Conservation (phyloP, 2,329 filamentous ascomycete genomes). For the Sporothrix phasma region DNA sequence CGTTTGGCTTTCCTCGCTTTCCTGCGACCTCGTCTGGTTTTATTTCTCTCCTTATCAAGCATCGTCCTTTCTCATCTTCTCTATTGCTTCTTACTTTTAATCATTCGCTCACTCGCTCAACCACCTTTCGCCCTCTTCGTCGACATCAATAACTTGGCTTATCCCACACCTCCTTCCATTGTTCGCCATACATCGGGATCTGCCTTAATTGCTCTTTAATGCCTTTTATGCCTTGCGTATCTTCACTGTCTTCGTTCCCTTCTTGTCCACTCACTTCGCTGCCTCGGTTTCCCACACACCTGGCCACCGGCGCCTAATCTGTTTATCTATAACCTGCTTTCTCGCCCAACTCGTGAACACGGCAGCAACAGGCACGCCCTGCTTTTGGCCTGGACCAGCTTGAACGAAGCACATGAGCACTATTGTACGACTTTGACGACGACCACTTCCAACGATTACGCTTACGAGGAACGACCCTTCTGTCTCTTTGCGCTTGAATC, state of each 20-base stretch:
- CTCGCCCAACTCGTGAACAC: constrained; percentile 1
- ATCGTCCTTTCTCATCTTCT: background rate
- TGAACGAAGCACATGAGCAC: constrained; percentile 3
- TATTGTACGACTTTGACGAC: background rate
- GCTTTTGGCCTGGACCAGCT: background rate
- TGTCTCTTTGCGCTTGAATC: constrained; percentile 3
- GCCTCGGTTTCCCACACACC: constrained; percentile 8
- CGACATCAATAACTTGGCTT: constrained; percentile 1
- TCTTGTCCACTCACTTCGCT: background rate
- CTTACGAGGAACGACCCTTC: background rate
- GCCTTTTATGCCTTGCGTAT: constrained; percentile 15
- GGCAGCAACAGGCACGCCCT: background rate
- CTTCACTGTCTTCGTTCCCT: background rate
- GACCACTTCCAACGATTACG: constrained; percentile 1
- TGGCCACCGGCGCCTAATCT: constrained; percentile 9
- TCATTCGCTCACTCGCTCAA: background rate
- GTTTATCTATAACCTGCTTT: background rate
- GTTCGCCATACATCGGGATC: constrained; percentile 1
- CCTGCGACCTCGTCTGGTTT: constrained; percentile 1
- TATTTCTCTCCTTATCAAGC: background rate
- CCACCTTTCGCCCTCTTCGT: background rate
- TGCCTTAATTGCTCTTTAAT: constrained; percentile 14
- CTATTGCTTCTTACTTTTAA: background rate
- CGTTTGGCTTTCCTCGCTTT: background rate
- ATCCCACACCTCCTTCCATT: constrained; percentile 10